Evolutionary conservation across 768 basidiomycete species (phyloP).

Genomic region (Mycena galopus): DNA sequence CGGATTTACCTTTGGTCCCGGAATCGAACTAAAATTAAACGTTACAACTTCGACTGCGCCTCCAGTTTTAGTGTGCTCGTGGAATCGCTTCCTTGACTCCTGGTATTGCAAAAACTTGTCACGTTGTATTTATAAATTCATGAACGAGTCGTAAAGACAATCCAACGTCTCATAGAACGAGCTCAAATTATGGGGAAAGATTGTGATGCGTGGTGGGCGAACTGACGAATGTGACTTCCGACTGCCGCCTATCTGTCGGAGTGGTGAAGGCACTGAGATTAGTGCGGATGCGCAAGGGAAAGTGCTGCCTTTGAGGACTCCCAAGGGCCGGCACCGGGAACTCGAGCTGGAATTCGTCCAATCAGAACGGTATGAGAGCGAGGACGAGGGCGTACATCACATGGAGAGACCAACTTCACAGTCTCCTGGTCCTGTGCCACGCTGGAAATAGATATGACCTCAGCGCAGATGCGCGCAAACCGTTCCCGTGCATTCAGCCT

Average conservation of each 20-base stretch:
- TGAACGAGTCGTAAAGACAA: too few relatives aligned
- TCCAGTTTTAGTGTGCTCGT: too few relatives aligned
- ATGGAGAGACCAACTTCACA: not conserved
- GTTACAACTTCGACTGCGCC: too few relatives aligned
- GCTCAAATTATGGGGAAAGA: too few relatives aligned
- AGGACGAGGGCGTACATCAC: not conserved
- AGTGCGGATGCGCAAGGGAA: not conserved
- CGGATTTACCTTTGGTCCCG: too few relatives aligned
- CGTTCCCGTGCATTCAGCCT: conserved; percentile 16
- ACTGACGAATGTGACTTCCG: not conserved
- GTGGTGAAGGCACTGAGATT: not conserved
- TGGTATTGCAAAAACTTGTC: too few relatives aligned
- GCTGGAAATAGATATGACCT: not conserved
- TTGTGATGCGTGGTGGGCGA: too few relatives aligned
- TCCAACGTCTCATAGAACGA: too few relatives aligned
- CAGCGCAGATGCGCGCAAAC: conserved; percentile 9
- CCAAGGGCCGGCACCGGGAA: not conserved
- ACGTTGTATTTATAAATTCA: too few relatives aligned
- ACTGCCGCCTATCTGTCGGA: not conserved
- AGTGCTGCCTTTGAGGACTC: not conserved
- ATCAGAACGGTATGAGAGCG: not conserved
- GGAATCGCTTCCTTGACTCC: too few relatives aligned
- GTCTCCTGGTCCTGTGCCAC: not conserved
- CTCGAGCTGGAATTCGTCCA: not conserved
- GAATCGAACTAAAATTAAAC: too few relatives aligned